Base-by-base conservation (phyloP, 2,329 filamentous ascomycete genomes). In the Hymenoscyphus fructigenus region DNA sequence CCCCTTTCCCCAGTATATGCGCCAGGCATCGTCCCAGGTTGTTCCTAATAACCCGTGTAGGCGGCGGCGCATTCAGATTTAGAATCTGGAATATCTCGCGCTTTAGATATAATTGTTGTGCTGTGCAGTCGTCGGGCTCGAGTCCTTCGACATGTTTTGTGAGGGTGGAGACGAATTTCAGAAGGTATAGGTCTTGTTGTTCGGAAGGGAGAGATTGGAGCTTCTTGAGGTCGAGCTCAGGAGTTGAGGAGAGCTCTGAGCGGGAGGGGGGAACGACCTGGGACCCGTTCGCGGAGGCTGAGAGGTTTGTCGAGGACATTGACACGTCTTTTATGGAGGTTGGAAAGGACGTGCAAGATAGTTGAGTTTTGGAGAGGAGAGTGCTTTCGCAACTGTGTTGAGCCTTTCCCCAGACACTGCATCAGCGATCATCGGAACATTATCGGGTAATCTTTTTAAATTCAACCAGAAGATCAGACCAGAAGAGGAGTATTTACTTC, bases 31-130 rank as follows among this genome's bases (percentile, higher is more conserved):
- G 86, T 58, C 93, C 94, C 41, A 98, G 78, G 75, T 94, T 96
- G 79, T 94, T 95, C 72, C 95, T 88, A 75, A 97, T 90, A 50
- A 97, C 91, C 75, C 95, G 87, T 53, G 92, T 94, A 44, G 94
- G 92, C 58, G 91, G 85, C 63, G 94, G 94, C 50, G 92, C 85
- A 59, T 88, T 77, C 47, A 99, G 86, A 73, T 89, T 93, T 76
- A 99, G 85, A 76, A 99, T 90, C 79, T 97, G 92, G 78, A 98
- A 91, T 70, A 97, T 85, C 83, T 98, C 93, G 77, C 91, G 93
- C 79, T 97, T 97, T 72, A 99, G 84, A 76, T 92, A 91, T 73
- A 93, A 88, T 78, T 99, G 95, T 79, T 97, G 91, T 14, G 91
- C 86, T 26, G 91, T 94, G 70, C 93, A 91, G 75, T 91, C 91